Base-by-base conservation (phyloP, 768 basidiomycete genomes). In the Pisolithus sp. region DNA sequence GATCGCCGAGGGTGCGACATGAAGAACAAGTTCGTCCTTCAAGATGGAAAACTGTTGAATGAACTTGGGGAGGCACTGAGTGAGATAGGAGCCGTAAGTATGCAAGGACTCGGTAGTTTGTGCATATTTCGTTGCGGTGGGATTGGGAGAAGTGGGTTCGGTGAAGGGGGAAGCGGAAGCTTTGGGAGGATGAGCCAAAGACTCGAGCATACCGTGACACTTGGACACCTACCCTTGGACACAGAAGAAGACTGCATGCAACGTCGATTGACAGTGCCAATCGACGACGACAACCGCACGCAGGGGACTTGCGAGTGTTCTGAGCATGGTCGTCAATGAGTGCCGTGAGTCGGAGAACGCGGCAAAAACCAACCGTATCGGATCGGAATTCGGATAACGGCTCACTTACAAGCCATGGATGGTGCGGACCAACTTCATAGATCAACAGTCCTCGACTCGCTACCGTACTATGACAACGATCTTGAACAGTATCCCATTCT, bases 21-120 rank as follows among this genome's bases (percentile, higher is more conserved):
- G 94, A 49, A 98, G 78, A 23, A 88, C 85, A 54, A 98, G 76
- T 69, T 98, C 96, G 69, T 97, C 96, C 76, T 92, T 92, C 69
- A 92, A 81, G 43, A 98, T 89, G 10, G 92, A 92, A 77, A 95
- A 97, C 70, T 98, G 96, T 71, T 98, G 95, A 65, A 99, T 82
- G 75, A 84, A 96, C 75, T 96, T 98, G 49, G 95, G 95, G 21
- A 98, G 82, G 65, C 88, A 92, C 63, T 94, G 89, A 46, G 80
- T 85, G 61, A 97, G 77, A 73, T 96, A 97, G 51, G 93, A 89
- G 62, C 92, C 95, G 61, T 93, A 98, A 37, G 82, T 80, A 69
- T 98, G 95, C 36, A 98, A 76, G 20, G 82, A 76, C 64, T 88
- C 83, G 17, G 89, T 83, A 39, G 86, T 78, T 62, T 82, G 78